Conservation (phyloP, 2,329 filamentous ascomycete genomes). For the Diaporthe ampelina region DNA sequence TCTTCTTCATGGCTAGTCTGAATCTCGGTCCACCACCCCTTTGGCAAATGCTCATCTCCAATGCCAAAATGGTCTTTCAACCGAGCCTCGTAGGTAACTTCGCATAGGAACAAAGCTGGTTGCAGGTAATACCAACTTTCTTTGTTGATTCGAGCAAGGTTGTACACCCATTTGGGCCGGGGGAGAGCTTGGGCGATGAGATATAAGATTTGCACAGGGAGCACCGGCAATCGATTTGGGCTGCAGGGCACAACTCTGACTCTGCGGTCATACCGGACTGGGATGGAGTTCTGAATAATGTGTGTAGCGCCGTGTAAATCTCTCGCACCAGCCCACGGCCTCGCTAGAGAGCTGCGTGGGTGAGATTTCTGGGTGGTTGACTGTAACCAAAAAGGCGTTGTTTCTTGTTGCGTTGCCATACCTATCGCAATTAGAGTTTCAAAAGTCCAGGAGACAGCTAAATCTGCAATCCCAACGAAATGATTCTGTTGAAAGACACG, state of each 20-base stretch:
- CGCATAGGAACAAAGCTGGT: background rate
- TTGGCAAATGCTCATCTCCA: background rate
- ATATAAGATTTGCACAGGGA: background rate
- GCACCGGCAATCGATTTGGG: background rate
- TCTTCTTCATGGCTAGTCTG: background rate
- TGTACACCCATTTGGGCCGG: background rate
- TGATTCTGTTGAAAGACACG: too few species aligned
- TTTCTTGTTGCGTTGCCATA: background rate
- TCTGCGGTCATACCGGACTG: background rate
- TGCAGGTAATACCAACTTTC: background rate
- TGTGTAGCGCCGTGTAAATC: background rate
- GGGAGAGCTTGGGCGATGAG: background rate
- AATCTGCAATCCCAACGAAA: too few species aligned
- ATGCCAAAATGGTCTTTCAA: background rate
- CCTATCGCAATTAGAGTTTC: background rate
- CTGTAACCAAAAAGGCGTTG: background rate
- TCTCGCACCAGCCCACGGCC: background rate
- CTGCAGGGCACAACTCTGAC: background rate
- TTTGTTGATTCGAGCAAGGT: background rate
- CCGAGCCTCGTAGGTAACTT: conserved; percentile 5
- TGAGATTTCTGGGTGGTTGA: background rate
- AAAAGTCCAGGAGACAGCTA: background rate
- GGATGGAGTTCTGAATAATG: background rate
- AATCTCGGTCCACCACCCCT: background rate
- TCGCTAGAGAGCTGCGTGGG: background rate